phyloP scores from a whole-genome alignment of 2,329 filamentous ascomycete species.

The Colletotrichum endophyticum region DNA sequence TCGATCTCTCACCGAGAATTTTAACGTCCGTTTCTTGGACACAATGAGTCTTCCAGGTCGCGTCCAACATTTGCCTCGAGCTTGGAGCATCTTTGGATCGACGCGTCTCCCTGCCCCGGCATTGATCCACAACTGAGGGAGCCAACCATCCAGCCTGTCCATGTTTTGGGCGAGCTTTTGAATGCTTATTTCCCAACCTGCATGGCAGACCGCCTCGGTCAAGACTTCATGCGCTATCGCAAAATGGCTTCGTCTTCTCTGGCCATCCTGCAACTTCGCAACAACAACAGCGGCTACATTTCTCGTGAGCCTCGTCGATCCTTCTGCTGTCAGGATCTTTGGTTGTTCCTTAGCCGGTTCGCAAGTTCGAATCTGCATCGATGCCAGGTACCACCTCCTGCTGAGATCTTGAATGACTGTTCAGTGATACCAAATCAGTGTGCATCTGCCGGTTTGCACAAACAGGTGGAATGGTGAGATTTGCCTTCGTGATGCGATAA shows the following conservation, averaged over 20 bases:
- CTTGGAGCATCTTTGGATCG: neutral
- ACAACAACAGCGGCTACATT: neutral
- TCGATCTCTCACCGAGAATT: neutral
- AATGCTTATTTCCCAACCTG: neutral
- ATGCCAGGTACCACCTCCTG: neutral
- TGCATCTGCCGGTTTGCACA: neutral
- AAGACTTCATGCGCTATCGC: neutral
- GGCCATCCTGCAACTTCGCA: neutral
- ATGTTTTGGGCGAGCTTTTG: neutral
- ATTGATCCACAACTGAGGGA: neutral
- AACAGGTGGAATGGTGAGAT: neutral
- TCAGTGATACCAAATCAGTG: neutral
- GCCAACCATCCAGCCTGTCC: neutral
- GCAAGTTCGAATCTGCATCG: neutral
- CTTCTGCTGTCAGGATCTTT: neutral
- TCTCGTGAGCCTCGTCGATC: neutral
- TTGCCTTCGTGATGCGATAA: neutral
- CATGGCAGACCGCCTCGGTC: neutral
- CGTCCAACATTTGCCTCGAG: neutral
- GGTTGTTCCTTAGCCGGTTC: neutral
- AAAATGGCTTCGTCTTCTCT: neutral
- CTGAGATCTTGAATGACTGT: neutral
- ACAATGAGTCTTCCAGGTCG: neutral
- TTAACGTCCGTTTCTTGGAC: neutral
- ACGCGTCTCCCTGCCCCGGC: neutral